These are phyloP conservation scores for Golubevia pallescens DNA, from an alignment of 1,284 basidiomycete genomes.

Conservation along the genomic window DNA sequence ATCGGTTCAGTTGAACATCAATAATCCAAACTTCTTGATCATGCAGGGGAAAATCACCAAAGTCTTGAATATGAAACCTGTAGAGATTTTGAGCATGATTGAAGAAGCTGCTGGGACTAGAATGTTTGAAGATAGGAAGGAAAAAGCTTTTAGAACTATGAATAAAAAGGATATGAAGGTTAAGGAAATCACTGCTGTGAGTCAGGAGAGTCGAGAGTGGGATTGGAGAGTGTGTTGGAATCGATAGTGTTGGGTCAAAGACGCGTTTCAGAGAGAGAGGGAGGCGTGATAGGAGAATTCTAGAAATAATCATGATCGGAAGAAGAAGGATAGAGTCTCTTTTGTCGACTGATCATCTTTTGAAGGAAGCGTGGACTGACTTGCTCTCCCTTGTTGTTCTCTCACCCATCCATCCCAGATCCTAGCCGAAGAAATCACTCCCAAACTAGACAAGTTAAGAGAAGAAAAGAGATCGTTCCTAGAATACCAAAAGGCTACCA, in stretches of 20 bases:
- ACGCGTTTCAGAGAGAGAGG: slow-evolving; percentile 72
- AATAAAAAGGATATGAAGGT: slow-evolving; percentile 96
- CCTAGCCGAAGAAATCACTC: slow-evolving; percentile 60
- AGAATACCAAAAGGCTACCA: slow-evolving; percentile 58
- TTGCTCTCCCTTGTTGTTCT: not conserved
- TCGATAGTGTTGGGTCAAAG: slow-evolving; percentile 17
- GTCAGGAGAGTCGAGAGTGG: slow-evolving; percentile 1
- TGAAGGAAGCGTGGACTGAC: not conserved
- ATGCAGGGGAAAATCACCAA: slow-evolving; percentile 81
- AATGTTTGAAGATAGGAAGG: slow-evolving; percentile 99
- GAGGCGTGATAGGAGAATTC: slow-evolving; percentile 34
- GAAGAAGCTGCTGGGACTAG: slow-evolving; percentile 98
- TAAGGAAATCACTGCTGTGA: slow-evolving; percentile 73
- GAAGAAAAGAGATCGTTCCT: slow-evolving; percentile 63
- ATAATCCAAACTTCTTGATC: slow-evolving; percentile 99
- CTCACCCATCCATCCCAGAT: slow-evolving; percentile 11
- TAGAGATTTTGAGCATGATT: slow-evolving; percentile 97
- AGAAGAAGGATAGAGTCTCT: too few relatives aligned
- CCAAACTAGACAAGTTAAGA: slow-evolving; percentile 61
- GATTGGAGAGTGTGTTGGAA: not conserved
- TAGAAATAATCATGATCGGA: too few relatives aligned
- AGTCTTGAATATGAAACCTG: slow-evolving; percentile 97
- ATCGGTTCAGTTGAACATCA: slow-evolving; percentile 97
- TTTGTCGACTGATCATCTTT: too few relatives aligned
- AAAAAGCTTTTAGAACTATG: slow-evolving; percentile 96